A percentile compares a stretch with the other conserved stretches of the same genome.
Evolutionary conservation across 2,329 filamentous ascomycete species (phyloP).

Genomic region (Penicillium sp.): DNA sequence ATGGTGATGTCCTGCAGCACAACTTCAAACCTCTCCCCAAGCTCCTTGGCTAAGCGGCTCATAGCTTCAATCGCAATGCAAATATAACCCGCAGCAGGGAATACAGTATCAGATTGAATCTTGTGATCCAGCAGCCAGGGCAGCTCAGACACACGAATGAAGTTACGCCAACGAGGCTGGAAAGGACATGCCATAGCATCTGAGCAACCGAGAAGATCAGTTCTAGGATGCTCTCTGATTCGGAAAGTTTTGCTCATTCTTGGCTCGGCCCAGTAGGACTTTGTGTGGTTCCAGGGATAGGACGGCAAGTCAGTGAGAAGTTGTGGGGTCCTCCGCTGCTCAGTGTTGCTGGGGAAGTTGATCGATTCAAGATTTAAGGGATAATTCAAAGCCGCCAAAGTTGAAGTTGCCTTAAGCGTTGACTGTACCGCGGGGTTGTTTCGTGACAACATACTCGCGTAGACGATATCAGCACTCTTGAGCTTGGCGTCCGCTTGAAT

Average conservation of each 20-base stretch:
- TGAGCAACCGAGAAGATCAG: constrained; percentile 25
- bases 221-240: constrained; percentile 11
- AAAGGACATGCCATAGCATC: constrained; percentile 9
- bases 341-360: neutral
- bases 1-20: neutral
- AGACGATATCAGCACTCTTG: constrained; percentile 11
- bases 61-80: neutral
- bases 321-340: neutral
- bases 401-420: constrained; percentile 12
- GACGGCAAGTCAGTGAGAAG: constrained; percentile 24
- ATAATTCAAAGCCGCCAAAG: constrained; percentile 15
- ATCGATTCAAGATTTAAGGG: neutral
- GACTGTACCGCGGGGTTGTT: constrained; percentile 19
- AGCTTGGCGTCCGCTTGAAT: constrained; percentile 3
- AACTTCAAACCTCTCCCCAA: too few species aligned
- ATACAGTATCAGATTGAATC: neutral
- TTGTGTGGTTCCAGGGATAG: constrained; percentile 25
- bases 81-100: neutral
- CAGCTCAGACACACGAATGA: constrained; percentile 21
- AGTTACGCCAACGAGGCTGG: constrained; percentile 27
- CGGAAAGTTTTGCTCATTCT: constrained; percentile 21
- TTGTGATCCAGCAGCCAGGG: constrained; percentile 31
- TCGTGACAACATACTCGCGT: constrained; percentile 13
- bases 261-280: constrained; percentile 25
- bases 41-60: neutral